phyloP scores from a whole-genome alignment of 1,284 basidiomycete species.

The Tylopilus microsporus region DNA sequence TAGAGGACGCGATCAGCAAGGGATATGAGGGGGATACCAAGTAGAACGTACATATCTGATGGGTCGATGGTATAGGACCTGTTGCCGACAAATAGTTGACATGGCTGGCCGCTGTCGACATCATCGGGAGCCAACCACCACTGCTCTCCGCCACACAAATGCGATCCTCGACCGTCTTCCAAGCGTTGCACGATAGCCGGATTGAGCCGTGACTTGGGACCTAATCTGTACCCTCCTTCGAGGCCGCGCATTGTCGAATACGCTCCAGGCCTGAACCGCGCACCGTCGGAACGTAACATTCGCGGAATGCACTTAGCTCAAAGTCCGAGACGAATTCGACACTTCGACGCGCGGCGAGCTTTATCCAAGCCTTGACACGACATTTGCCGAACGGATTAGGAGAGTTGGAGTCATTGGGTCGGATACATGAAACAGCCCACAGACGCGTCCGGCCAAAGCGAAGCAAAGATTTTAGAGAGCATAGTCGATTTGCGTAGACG shows the following conservation, averaged over 20 bases:
- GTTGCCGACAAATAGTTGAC: no score
- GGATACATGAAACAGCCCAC: slow-evolving; percentile 81
- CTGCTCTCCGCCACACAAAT: slow-evolving; percentile 61
- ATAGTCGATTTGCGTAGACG: slow-evolving; percentile 79
- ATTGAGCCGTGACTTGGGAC: slow-evolving; percentile 59
- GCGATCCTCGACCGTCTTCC: slow-evolving; percentile 82
- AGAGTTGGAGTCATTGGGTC: slow-evolving; percentile 85
- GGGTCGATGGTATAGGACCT: no score
- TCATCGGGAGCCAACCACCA: slow-evolving; percentile 40
- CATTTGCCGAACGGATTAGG: slow-evolving; percentile 87
- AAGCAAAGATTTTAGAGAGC: slow-evolving; percentile 66
- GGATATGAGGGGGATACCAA: no score
- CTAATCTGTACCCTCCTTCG: slow-evolving; percentile 69
- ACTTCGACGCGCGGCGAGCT: slow-evolving; percentile 58
- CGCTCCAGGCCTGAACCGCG: slow-evolving; percentile 59
- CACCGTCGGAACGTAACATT: slow-evolving; percentile 73
- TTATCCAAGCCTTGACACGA: slow-evolving; percentile 77
- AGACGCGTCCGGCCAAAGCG: slow-evolving; percentile 59
- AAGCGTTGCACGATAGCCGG: slow-evolving; percentile 75
- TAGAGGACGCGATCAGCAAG: no score
- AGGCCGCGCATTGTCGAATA: slow-evolving; percentile 63
- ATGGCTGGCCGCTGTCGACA: slow-evolving; percentile 25
- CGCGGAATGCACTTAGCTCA: slow-evolving; percentile 64
- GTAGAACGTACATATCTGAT: no score
- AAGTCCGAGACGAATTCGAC: slow-evolving; percentile 68